Evolutionary conservation across 2,329 filamentous ascomycete species (phyloP).

Genomic region (Epichloe coenophiala): DNA sequence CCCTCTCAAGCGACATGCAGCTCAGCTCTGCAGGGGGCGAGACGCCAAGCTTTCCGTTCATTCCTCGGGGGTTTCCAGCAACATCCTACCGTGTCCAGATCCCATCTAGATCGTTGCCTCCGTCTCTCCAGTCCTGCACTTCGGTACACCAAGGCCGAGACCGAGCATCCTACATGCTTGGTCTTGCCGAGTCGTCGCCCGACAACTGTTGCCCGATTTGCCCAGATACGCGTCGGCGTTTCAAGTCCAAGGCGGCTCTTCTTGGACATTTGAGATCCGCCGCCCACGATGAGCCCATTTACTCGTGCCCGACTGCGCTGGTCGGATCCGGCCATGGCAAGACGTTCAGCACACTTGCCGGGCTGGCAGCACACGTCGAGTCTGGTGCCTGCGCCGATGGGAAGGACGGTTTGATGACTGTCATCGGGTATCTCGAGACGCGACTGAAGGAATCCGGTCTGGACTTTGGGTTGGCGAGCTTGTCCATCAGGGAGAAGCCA

Average conservation of each 20-base stretch:
- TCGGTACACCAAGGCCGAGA: too few species aligned
- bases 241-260: not conserved
- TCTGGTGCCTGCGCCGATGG: conserved; percentile 6
- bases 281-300: not conserved
- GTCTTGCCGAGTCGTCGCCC: too few species aligned
- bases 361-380: conserved; percentile 8
- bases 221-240: too few species aligned
- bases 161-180: too few species aligned
- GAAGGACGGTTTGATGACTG: not conserved
- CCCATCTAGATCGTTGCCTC: not conserved
- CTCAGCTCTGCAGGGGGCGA: not conserved
- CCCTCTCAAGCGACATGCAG: not conserved
- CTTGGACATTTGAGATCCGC: not conserved
- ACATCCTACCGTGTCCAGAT: too few species aligned
- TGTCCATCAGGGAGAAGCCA: too few species aligned
- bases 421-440: conserved; percentile 1
- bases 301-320: not conserved
- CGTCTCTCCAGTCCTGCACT: not conserved
- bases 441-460: not conserved
- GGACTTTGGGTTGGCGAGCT: not conserved
- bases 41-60: too few species aligned
- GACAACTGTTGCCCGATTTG: too few species aligned
- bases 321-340: not conserved
- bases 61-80: too few species aligned
- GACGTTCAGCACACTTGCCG: conserved; percentile 6